These are phyloP conservation scores for Deinandra increscens DNA, from an alignment of 129 eudicot genomes.

Conservation along the genomic window DNA sequence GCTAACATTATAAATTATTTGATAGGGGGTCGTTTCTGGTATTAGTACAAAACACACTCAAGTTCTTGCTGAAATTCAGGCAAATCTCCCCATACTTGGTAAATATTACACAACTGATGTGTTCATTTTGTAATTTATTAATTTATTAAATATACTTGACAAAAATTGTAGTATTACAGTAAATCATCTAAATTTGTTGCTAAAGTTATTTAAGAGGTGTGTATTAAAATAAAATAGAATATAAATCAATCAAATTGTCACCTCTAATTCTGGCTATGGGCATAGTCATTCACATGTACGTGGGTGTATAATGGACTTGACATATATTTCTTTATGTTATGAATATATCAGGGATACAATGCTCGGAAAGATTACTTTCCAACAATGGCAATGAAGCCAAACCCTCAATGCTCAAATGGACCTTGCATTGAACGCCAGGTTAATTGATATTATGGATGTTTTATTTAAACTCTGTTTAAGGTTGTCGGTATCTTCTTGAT, in stretches of 20 bases:
- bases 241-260: neutral
- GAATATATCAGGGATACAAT: constrained; percentile 76
- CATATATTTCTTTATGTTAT: constrained; percentile 7
- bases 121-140: neutral
- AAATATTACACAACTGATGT: constrained; percentile 23
- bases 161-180: neutral
- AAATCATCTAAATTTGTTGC: neutral
- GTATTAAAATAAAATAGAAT: neutral
- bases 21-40: constrained; percentile 97
- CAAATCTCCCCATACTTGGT: constrained; percentile 84
- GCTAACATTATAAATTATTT: constrained; percentile 20
- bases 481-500: constrained; percentile 14
- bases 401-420: constrained; percentile 90
- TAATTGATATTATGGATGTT: neutral
- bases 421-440: constrained; percentile 95
- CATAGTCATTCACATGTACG: neutral
- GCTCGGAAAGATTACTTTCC: constrained; percentile 93
- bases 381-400: constrained; percentile 98
- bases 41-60: constrained; percentile 84
- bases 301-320: neutral
- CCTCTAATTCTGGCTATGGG: neutral
- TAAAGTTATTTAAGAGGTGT: neutral
- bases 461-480: neutral
- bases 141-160: neutral
- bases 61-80: constrained; percentile 82